Base-by-base conservation (phyloP, 1,139 yeast species). In the Saccharomyces pastorianus region DNA sequence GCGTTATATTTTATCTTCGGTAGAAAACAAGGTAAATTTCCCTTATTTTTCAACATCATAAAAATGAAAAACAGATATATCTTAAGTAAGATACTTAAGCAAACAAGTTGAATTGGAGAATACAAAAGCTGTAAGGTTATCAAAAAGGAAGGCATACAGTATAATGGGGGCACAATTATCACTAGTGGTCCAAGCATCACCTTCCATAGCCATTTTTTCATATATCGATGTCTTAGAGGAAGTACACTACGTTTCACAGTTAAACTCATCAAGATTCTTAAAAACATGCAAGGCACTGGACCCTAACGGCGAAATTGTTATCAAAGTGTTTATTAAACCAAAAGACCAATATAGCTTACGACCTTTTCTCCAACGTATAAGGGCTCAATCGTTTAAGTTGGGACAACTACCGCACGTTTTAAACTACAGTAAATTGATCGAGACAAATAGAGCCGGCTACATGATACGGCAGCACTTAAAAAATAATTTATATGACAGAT, bases 381-480 rank as follows among this genome's bases (percentile, higher is more conserved):
- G 59, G 64, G 55, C 74, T 71, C 77, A 56, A 52, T 57, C 69
- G 2, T 38, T 50, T 8, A 44, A 56, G 13, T 63, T 85, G 27
- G 67, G 76, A 1, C 79, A 76, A 47, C 75, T 81, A 48, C 83
- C 84, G 11, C 86, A 85, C 62, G 84, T 83, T 2, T 69, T 89
- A 26, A 86, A 95, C 2, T 91, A 85, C 72, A 76, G 81, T 55
- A 80, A 84, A 56, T 73, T 93, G 48, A 77, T 90, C 26, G 97
- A 91, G 65, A 89, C 97, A 0, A 96, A 88, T 55, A 76, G 97
- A 53, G 98, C 98, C 0, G 96, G 95, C 0, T 95, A 93, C 70
- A 71, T 91, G 51, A 82, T 91, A 54, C 78, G 99, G 55, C 98
- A 91, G 62, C 83, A 82, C 73, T 74, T 88, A 54, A 80, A 84